Percentiles rank a stretch among this genome's conserved stretches.
Conservation (phyloP, 2,329 filamentous ascomycete species). For the Venturia oleaginea region DNA sequence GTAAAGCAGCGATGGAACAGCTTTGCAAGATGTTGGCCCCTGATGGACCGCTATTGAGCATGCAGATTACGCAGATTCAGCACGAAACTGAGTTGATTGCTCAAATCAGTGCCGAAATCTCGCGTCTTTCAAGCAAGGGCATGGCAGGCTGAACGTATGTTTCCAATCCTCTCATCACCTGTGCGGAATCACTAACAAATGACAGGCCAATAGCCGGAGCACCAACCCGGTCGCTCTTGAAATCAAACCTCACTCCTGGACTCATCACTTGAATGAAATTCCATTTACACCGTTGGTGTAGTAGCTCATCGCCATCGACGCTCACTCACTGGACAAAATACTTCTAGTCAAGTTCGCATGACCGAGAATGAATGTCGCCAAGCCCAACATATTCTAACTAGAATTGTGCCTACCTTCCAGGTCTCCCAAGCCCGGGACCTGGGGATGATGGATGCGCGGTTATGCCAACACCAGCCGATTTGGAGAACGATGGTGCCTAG, state of each 20-base stretch:
- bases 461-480: neutral
- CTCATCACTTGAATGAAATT: neutral
- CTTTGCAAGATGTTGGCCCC: slow-evolving; percentile 1
- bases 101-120: slow-evolving; percentile 1
- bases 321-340: neutral
- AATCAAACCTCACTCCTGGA: neutral
- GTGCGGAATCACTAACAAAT: neutral
- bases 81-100: slow-evolving; percentile 6
- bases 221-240: neutral
- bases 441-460: neutral
- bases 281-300: neutral
- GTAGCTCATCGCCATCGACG: neutral
- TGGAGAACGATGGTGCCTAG: neutral
- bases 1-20: slow-evolving; percentile 7
- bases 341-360: neutral
- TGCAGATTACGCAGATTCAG: slow-evolving; percentile 8
- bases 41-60: slow-evolving; percentile 9
- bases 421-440: neutral
- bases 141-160: neutral
- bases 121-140: neutral
- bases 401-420: neutral
- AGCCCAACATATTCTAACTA: too few species aligned
- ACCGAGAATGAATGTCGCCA: neutral
- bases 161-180: neutral
- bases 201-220: neutral